These are phyloP conservation scores for Euphorbia celastroides DNA, from an alignment of 441 rosid genomes.

Conservation along the genomic window DNA sequence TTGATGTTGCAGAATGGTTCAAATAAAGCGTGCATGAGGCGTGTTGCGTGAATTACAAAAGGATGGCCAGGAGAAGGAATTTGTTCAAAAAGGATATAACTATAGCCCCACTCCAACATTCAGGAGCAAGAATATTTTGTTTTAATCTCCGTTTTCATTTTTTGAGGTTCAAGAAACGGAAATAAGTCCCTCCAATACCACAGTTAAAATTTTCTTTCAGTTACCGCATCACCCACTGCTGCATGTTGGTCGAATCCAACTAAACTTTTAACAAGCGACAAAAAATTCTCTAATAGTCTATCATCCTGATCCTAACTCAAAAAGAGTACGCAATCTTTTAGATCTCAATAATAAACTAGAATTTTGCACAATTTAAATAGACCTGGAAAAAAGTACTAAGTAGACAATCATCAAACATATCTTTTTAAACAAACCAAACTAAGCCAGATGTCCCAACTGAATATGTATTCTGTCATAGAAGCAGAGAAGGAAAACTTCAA, in stretches of 20 bases:
- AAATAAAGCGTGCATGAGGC: slow-evolving; percentile 9
- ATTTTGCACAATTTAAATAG: slow-evolving; percentile 3
- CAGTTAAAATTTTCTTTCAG: slow-evolving; percentile 4
- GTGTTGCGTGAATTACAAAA: slow-evolving; percentile 11
- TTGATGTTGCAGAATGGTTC: slow-evolving; percentile 13
- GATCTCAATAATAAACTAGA: slow-evolving; percentile 15
- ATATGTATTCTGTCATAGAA: not conserved
- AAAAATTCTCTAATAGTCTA: slow-evolving; percentile 5
- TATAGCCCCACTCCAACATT: slow-evolving; percentile 12
- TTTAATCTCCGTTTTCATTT: slow-evolving; percentile 11
- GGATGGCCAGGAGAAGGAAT: slow-evolving; percentile 3
- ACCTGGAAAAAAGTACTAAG: slow-evolving; percentile 8
- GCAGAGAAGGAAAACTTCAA: slow-evolving; percentile 10
- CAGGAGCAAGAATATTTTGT: not conserved
- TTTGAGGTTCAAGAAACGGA: slow-evolving; percentile 6
- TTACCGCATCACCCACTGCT: slow-evolving; percentile 3
- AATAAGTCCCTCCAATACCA: slow-evolving; percentile 6
- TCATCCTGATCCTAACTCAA: slow-evolving; percentile 5
- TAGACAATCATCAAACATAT: slow-evolving; percentile 5
- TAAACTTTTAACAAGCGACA: slow-evolving; percentile 1
- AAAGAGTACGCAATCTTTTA: not conserved
- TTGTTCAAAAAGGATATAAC: slow-evolving; percentile 5
- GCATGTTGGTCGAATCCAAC: slow-evolving; percentile 12
- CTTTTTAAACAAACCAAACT: not conserved
- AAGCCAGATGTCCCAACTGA: slow-evolving; percentile 1